Conservation (phyloP, 352 stramenopile genomes). For the Phytophthora citrophthora region DNA sequence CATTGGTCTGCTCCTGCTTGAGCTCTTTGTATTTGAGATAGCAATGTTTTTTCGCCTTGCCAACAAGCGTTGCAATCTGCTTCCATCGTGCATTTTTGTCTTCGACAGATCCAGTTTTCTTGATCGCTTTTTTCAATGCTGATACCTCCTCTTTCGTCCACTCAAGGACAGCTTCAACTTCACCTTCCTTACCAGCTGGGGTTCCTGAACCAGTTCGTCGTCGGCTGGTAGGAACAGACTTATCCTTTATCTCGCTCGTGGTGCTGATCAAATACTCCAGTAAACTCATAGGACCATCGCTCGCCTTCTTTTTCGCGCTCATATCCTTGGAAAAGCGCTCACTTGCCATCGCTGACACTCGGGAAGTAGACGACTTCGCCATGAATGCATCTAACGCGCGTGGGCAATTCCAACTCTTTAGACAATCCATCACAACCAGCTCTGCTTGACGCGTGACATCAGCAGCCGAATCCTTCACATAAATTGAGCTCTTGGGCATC, state of each 20-base stretch:
- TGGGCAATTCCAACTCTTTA: conserved; percentile 63
- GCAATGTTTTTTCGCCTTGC: conserved; percentile 83
- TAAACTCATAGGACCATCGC: conserved; percentile 23
- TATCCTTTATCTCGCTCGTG: conserved; percentile 17
- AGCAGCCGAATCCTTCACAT: conserved; percentile 17
- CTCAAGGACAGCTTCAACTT: conserved; percentile 26
- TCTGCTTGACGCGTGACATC: conserved; percentile 70
- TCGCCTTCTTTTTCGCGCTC: conserved; percentile 50
- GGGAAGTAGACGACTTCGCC: conserved; percentile 29
- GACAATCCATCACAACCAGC: conserved; percentile 73
- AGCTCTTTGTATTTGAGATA: conserved; percentile 89
- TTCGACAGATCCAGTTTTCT: conserved; percentile 59
- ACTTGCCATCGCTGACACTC: conserved; percentile 38
- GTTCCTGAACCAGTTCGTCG: conserved; percentile 4
- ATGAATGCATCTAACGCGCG: conserved; percentile 65
- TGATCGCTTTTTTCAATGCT: conserved; percentile 74
- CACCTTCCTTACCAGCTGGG: conserved; percentile 18
- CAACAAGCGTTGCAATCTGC: conserved; percentile 62
- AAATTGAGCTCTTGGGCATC: conserved; percentile 34
- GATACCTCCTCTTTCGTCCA: conserved; percentile 70
- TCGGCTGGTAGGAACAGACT: conserved; percentile 6
- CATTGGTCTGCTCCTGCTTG: conserved; percentile 62
- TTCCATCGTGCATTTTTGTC: conserved; percentile 84
- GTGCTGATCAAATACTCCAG: conserved; percentile 60
- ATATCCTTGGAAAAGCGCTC: conserved; percentile 64